Evolutionary conservation across 352 stramenopile species (phyloP), one percentile per base, ranked within the genome.

Genomic region (Phytophthora kernoviae): DNA sequence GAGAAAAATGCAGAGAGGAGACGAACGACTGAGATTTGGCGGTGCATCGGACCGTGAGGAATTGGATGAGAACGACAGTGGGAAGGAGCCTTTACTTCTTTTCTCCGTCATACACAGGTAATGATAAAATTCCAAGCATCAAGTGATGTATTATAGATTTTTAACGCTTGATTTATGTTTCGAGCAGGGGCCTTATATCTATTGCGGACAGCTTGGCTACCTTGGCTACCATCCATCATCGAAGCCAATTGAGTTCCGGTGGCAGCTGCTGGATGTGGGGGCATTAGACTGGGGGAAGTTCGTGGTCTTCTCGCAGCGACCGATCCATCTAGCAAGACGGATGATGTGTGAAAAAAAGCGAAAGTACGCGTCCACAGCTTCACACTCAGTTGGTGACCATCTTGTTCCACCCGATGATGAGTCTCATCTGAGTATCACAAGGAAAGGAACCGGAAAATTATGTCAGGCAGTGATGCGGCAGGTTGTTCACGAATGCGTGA

Each of bases 201-300:
- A 92, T 67, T 88, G 77, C 46, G 82, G 82, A 1, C 78, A 73
- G 3, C 69, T 92, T 21, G 82, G 78, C 1, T 81, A 79, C 42
- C 54, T 92, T 9, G 82, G 82, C 14, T 51, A 80, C 36, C 49
- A 51, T 4, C 5, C 48, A 0, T 42, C 37, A 22, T 41, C 54
- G 10, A 51, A 58, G 0, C 76, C 78, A 24, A 47, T 91, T 1
- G 74, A 88, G 43, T 83, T 90, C 43, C 80, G 74, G 0, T 91
- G 82, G 62, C 80, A 91, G 44, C 55, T 91, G 39, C 65, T 88
- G 2, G 82, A 91, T 48, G 27, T 68, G 4, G 59, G 72, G 5
- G 52, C 64, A 15, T 36, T 76, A 2, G 61, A 76, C 33, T 79
- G 66, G 66, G 34, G 2, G 18, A 53, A 21, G 46, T 73, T n/a